These are phyloP conservation scores for Diaporthe caulivora DNA, from an alignment of 2,329 filamentous ascomycete genomes.

Conservation along the genomic window DNA sequence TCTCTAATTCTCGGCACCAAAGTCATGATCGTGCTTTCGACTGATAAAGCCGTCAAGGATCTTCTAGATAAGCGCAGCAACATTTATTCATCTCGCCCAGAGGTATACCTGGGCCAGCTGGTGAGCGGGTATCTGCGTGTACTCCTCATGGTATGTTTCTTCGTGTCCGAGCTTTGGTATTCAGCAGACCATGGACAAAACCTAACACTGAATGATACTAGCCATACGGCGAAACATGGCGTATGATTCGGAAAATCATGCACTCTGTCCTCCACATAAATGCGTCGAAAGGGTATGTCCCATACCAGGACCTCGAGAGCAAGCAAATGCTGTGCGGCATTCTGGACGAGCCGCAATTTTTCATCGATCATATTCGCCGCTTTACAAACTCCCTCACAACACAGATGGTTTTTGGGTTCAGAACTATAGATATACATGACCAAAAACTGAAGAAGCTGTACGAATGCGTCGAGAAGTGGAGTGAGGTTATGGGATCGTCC, in stretches of 20 bases:
- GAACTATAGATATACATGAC: conserved; percentile 55
- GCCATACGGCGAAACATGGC: conserved; percentile 52
- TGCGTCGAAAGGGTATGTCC: conserved; percentile 61
- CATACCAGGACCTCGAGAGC: conserved; percentile 68
- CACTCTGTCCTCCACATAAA: conserved; percentile 62
- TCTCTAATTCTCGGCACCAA: conserved; percentile 63
- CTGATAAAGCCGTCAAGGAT: conserved; percentile 60
- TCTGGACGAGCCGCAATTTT: conserved; percentile 56
- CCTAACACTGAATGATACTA: conserved; percentile 30
- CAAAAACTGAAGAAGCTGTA: conserved; percentile 49
- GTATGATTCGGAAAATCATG: conserved; percentile 52
- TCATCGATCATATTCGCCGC: conserved; percentile 58
- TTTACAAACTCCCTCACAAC: conserved; percentile 63
- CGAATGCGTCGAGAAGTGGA: conserved; percentile 34
- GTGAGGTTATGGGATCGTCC: conserved; percentile 51
- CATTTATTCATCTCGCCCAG: conserved; percentile 62
- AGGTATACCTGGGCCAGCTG: conserved; percentile 15
- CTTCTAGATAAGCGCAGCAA: conserved; percentile 62
- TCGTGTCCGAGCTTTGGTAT: not conserved
- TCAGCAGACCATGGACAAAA: not conserved
- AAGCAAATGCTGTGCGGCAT: conserved; percentile 65
- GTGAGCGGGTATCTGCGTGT: conserved; percentile 17
- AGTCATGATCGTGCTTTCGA: conserved; percentile 60
- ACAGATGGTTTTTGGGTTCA: conserved; percentile 62
- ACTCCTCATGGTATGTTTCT: conserved; percentile 26